These are phyloP conservation scores for Carex arenaria DNA, from an alignment of 202 grass and related monocot genomes.

Conservation along the genomic window DNA sequence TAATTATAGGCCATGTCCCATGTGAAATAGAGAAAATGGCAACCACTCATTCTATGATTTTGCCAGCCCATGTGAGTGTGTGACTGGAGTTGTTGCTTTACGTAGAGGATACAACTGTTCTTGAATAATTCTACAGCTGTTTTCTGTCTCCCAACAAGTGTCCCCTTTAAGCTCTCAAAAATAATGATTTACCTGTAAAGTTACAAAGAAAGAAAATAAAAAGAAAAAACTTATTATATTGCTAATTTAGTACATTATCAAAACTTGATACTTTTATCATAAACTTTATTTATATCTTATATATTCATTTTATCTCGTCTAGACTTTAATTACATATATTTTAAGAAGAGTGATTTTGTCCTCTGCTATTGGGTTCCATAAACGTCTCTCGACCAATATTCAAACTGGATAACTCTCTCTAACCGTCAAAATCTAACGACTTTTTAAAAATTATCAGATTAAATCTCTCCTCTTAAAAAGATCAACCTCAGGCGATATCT, in stretches of 20 bases:
- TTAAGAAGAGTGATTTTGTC: too few relatives aligned
- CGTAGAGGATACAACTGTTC: constrained; percentile 22
- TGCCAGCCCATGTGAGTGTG: constrained; percentile 18
- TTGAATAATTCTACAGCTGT: not conserved
- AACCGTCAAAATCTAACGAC: too few relatives aligned
- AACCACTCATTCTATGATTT: constrained; percentile 8
- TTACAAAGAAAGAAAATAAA: too few relatives aligned
- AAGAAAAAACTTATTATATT: too few relatives aligned
- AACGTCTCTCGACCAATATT: too few relatives aligned
- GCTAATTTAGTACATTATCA: too few relatives aligned
- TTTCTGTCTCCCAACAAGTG: not conserved
- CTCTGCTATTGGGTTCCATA: too few relatives aligned
- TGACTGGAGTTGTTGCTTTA: constrained; percentile 15
- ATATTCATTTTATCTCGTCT: not conserved
- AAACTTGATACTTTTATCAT: not conserved
- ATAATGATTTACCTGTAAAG: too few relatives aligned
- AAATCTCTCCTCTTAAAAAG: too few relatives aligned
- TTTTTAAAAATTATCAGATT: too few relatives aligned
- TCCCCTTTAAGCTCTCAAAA: not conserved
- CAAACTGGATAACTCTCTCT: too few relatives aligned
- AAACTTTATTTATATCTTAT: not conserved
- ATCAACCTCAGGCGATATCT: too few relatives aligned
- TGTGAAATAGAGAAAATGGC: constrained; percentile 21
- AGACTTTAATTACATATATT: not conserved
- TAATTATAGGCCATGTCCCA: constrained; percentile 11